Evolutionary conservation across 495 filamentous ascomycete species (phyloP).

Genomic region (Neurospora pannonica): DNA sequence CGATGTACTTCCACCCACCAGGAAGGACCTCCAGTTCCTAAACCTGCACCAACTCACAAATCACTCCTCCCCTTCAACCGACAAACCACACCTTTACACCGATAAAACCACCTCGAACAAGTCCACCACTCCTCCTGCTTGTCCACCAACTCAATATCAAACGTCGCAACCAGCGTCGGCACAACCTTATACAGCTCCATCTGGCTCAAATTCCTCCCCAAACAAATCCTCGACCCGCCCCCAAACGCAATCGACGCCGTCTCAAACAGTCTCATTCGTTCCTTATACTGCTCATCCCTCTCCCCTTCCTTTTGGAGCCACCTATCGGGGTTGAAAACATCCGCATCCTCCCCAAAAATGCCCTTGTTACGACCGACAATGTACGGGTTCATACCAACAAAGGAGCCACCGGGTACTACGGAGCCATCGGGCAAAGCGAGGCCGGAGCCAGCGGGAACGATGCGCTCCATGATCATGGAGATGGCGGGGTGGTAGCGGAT

Average conservation of each 20-base stretch:
- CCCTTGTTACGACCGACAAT: conserved; percentile 25
- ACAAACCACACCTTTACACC: conserved; percentile 9
- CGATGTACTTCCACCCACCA: not conserved
- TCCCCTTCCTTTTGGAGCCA: conserved; percentile 28
- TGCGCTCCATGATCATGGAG: conserved; percentile 45
- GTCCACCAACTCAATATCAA: conserved; percentile 30
- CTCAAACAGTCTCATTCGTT: conserved; percentile 14
- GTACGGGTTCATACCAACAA: conserved; percentile 25
- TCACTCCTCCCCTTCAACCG: conserved; percentile 3
- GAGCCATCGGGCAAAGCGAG: conserved; percentile 41
- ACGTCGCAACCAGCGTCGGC: conserved; percentile 46
- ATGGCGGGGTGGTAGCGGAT: conserved; percentile 49
- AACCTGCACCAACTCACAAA: not conserved
- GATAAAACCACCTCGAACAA: conserved; percentile 14
- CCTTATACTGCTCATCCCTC: conserved; percentile 9
- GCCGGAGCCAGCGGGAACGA: conserved; percentile 38
- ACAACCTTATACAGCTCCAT: conserved; percentile 60
- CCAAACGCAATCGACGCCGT: conserved; percentile 42
- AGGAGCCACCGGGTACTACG: conserved; percentile 40
- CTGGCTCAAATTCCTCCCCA: conserved; percentile 54
- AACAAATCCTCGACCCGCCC: conserved; percentile 50
- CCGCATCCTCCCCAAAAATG: conserved; percentile 42
- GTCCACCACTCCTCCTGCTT: conserved; percentile 14
- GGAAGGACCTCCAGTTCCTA: too few species aligned
- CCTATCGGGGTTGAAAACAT: conserved; percentile 42